Evolutionary conservation across 495 filamentous ascomycete species (phyloP).

Genomic region (Darksidea phi): DNA sequence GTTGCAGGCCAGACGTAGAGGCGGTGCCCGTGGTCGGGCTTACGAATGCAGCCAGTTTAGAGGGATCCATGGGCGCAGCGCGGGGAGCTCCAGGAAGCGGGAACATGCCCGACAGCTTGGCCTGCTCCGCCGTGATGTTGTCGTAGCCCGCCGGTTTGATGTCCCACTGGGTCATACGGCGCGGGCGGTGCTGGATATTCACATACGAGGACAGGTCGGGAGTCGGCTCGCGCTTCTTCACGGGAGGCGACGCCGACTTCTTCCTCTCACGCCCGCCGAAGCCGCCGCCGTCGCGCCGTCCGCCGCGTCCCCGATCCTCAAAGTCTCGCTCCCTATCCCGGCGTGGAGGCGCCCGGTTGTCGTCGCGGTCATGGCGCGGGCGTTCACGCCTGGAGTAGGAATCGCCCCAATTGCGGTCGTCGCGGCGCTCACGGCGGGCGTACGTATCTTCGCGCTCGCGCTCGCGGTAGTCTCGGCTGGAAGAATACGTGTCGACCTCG

Average conservation of each 20-base stretch:
- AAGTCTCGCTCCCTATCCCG: conserved; percentile 53
- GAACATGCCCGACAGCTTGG: conserved; percentile 99
- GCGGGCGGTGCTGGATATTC: conserved; percentile 75
- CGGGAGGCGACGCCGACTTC: conserved; percentile 73
- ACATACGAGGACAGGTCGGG: conserved; percentile 87
- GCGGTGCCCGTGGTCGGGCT: conserved; percentile 75
- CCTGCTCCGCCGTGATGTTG: conserved; percentile 97
- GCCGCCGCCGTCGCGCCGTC: conserved; percentile 47
- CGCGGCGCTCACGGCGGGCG: conserved; percentile 55
- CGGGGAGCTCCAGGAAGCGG: conserved; percentile 92
- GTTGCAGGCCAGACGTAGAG: conserved; percentile 78
- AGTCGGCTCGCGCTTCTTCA: conserved; percentile 87
- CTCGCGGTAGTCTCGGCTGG: conserved; percentile 84
- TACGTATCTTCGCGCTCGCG: conserved; percentile 89
- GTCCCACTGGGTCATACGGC: conserved; percentile 96
- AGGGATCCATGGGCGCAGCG: conserved; percentile 95
- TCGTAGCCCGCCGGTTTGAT: conserved; percentile 98
- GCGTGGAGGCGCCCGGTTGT: conserved; percentile 48
- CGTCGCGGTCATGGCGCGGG: conserved; percentile 31
- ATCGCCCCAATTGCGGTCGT: conserved; percentile 38
- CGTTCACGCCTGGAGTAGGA: conserved; percentile 32
- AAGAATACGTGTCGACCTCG: conserved; percentile 85
- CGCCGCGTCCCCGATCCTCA: conserved; percentile 54
- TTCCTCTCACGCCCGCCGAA: conserved; percentile 51
- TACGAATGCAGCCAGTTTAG: conserved; percentile 92